Evolutionary conservation across 1,284 basidiomycete genomes (phyloP).

Genomic region (Polyporus tsugae): DNA sequence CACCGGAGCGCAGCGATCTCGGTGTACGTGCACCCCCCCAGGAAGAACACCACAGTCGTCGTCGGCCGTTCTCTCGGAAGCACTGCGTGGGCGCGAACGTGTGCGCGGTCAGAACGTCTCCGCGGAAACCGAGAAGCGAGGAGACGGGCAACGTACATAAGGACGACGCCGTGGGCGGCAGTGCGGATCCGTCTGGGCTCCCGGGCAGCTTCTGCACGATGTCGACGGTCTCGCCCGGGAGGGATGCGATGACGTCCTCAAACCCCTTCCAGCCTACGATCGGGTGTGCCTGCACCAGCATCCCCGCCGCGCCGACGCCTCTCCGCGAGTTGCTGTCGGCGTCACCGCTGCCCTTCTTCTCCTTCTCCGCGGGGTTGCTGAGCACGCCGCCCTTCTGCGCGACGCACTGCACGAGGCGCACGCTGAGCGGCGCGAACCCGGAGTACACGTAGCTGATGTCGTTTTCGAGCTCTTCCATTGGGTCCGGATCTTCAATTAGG

Average conservation of each 20-base stretch:
- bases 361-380: slow-evolving; percentile 72
- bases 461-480: slow-evolving; percentile 82
- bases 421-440: slow-evolving; percentile 93
- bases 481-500: slow-evolving; percentile 89
- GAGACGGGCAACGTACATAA: slow-evolving; percentile 50
- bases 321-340: slow-evolving; percentile 45
- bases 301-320: slow-evolving; percentile 27
- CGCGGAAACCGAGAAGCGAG: not conserved
- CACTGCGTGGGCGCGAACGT: slow-evolving; percentile 43
- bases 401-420: slow-evolving; percentile 93
- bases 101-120: slow-evolving; percentile 9
- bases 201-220: slow-evolving; percentile 62
- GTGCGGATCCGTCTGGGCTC: slow-evolving; percentile 41
- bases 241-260: slow-evolving; percentile 84
- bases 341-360: slow-evolving; percentile 48
- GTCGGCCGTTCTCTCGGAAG: slow-evolving; percentile 60
- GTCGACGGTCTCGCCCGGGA: slow-evolving; percentile 91
- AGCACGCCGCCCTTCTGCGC: slow-evolving; percentile 90
- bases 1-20: slow-evolving; percentile 95
- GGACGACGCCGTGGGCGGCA: slow-evolving; percentile 46
- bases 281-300: slow-evolving; percentile 80
- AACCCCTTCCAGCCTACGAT: slow-evolving; percentile 97
- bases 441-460: slow-evolving; percentile 98
- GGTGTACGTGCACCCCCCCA: slow-evolving; percentile 98
- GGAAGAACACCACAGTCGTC: slow-evolving; percentile 95